Conservation (phyloP, 116 monocot genomes). For the Trichopus zeylanicus region DNA sequence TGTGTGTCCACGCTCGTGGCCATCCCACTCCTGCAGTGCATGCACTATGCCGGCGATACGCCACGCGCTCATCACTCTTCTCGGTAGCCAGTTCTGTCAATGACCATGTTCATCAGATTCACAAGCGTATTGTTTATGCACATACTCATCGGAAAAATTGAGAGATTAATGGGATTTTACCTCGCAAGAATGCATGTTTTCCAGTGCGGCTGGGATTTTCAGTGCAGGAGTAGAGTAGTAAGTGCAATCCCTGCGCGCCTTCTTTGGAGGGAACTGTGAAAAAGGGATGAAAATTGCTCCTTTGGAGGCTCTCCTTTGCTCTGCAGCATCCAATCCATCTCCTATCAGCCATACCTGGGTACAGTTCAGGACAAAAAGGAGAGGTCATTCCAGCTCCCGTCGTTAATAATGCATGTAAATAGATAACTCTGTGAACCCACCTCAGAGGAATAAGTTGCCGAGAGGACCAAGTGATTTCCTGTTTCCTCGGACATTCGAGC, state of each 20-base stretch:
- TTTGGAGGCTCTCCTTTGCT: conserved; percentile 35
- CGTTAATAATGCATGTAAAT: background rate
- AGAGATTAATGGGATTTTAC: conserved; percentile 21
- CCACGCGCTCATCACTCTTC: conserved; percentile 84
- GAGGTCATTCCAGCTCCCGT: background rate
- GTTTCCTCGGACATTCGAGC: conserved; percentile 19
- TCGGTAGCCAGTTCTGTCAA: conserved; percentile 75
- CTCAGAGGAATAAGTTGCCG: conserved; percentile 27
- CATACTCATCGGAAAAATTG: background rate
- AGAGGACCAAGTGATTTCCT: conserved; percentile 27
- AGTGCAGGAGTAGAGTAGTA: conserved; percentile 50
- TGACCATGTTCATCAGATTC: too few species aligned
- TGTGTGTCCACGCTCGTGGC: conserved; percentile 39
- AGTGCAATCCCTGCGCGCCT: conserved; percentile 28
- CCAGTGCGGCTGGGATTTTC: conserved; percentile 28
- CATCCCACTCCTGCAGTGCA: conserved; percentile 52
- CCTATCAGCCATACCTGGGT: conserved; percentile 57
- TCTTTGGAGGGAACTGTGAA: conserved; percentile 45
- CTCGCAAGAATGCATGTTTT: conserved; percentile 77
- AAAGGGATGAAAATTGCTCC: conserved; percentile 42
- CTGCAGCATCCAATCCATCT: conserved; percentile 29
- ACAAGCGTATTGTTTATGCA: background rate
- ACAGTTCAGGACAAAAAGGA: too few species aligned
- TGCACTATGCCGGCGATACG: conserved; percentile 69
- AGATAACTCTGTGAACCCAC: conserved; percentile 15